Base-by-base conservation (phyloP, 2,329 filamentous ascomycete species). In the Cordyceps fumosorosea region DNA sequence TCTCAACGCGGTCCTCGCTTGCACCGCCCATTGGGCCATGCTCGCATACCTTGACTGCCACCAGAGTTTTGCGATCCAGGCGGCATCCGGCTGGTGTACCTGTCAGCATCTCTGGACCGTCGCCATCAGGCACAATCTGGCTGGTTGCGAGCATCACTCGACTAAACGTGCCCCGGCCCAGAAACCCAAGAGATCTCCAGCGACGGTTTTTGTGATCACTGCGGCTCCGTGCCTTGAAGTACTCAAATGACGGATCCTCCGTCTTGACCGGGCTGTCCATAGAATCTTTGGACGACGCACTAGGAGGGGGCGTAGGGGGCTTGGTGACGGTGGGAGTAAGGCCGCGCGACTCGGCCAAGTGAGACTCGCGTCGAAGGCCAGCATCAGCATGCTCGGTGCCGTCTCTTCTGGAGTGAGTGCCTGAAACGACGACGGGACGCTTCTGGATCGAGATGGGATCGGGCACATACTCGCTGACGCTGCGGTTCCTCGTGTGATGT, bases 111-210 rank as follows among this genome's bases (percentile, higher is more conserved):
- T 71, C 66, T 60, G 65, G 72, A 63, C 78, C 75, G 32, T 80
- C 77, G 44, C 81, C 79, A 0, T 81, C 79, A 11, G 79, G 72
- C 12, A 78, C 75, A 47, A 85, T 82, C 71, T 96, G 86, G 69
- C 89, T 91, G 12, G 93, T 96, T 5, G 93, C 95, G 48, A 99
- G 80, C 76, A 96, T 89, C 22, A 99, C 95, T 70, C 90, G 90
- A 73, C 93, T 97, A 74, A 99, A 99, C 0, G 95, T 97, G 44
- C 95, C 95, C 69, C 96, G 91, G 5, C 95, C 95, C 6, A 99
- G 82, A 66, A 88, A 79, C 63, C 90, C 88, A 45, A 99, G 77
- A 14, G 89, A 89, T 66, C 90, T 85, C 86, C 95, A 99, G 66
- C 85, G 82, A 62, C 89, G 85, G 22, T 85, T 81, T 72, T 93